Percentiles rank a stretch among this genome's conserved stretches.
Evolutionary conservation across 768 basidiomycete species (phyloP).

Genomic region (Postia placenta): DNA sequence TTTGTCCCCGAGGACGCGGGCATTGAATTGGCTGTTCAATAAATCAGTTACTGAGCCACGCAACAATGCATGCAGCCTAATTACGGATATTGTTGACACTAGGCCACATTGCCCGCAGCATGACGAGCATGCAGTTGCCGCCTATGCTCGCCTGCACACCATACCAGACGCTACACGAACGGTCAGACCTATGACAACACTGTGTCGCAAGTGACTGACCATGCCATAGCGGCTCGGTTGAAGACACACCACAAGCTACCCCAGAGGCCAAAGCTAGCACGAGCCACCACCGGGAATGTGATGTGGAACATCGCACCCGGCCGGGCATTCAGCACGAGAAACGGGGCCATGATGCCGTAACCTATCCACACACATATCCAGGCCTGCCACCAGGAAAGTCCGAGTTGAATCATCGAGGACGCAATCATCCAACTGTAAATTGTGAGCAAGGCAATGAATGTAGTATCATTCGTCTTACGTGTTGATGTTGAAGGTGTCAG

Average conservation of each 20-base stretch:
- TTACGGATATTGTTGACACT: slow-evolving; percentile 59
- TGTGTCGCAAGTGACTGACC: slow-evolving; percentile 33
- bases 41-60: not conserved
- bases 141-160: slow-evolving; percentile 80
- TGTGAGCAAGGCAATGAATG: not conserved
- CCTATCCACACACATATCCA: slow-evolving; percentile 74
- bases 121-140: slow-evolving; percentile 69
- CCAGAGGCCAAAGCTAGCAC: slow-evolving; percentile 75
- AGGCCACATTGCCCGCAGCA: slow-evolving; percentile 76
- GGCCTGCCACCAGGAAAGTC: slow-evolving; percentile 80
- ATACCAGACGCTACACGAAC: slow-evolving; percentile 57
- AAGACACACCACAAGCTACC: slow-evolving; percentile 78
- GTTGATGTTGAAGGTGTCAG: slow-evolving; percentile 75
- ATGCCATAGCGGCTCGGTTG: slow-evolving; percentile 68
- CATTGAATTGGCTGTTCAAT: slow-evolving; percentile 56
- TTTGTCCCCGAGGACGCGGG: slow-evolving; percentile 70
- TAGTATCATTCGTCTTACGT: slow-evolving; percentile 37
- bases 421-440: slow-evolving; percentile 66
- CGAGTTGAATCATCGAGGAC: slow-evolving; percentile 66
- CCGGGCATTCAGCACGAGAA: slow-evolving; percentile 73
- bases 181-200: not conserved
- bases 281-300: slow-evolving; percentile 69
- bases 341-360: slow-evolving; percentile 40
- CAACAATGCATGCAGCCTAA: slow-evolving; percentile 18
- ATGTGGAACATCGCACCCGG: slow-evolving; percentile 74